Percentiles rank a stretch among this genome's conserved stretches.
These are phyloP conservation scores for Fagopyrum homotropicum DNA, from an alignment of 148 eudicot species.

Conservation along the genomic window DNA sequence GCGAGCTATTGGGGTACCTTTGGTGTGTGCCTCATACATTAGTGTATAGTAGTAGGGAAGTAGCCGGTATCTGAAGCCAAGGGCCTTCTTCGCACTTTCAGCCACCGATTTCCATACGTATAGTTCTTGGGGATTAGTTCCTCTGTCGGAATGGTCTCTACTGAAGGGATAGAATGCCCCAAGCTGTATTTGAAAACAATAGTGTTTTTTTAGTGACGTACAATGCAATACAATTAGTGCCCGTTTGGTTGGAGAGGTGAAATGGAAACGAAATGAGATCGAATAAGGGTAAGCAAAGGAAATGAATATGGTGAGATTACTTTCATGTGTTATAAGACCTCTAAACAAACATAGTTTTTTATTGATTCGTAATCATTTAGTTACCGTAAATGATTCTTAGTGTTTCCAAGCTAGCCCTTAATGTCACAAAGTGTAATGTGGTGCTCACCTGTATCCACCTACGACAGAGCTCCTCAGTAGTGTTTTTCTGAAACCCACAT, in stretches of 20 bases:
- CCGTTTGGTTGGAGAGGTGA: too few relatives aligned
- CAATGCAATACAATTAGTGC: too few relatives aligned
- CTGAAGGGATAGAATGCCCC: constrained; percentile 61
- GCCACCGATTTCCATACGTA: constrained; percentile 49
- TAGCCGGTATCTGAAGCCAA: constrained; percentile 44
- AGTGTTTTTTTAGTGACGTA: background rate
- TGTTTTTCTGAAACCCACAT: constrained; percentile 34
- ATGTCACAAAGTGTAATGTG: too few relatives aligned
- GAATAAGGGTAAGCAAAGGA: too few relatives aligned
- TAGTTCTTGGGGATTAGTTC: constrained; percentile 32
- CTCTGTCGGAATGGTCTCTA: constrained; percentile 35
- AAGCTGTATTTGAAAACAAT: constrained; percentile 21
- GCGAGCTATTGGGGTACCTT: constrained; percentile 44
- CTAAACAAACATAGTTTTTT: too few relatives aligned
- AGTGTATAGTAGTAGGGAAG: constrained; percentile 49
- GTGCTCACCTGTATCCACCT: constrained; percentile 33
- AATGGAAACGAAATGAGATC: too few relatives aligned
- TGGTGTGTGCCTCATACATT: constrained; percentile 44
- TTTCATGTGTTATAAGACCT: too few relatives aligned
- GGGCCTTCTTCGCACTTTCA: constrained; percentile 34
- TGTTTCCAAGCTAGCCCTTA: too few relatives aligned
- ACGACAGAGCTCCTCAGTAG: constrained; percentile 52
- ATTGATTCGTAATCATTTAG: too few relatives aligned
- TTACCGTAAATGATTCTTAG: too few relatives aligned
- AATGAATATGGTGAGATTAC: too few relatives aligned